A percentile compares a stretch with the other conserved stretches of the same genome.
Conservation (phyloP, 371 early-diverging fungal genomes). For the Chytridiales sp. region DNA sequence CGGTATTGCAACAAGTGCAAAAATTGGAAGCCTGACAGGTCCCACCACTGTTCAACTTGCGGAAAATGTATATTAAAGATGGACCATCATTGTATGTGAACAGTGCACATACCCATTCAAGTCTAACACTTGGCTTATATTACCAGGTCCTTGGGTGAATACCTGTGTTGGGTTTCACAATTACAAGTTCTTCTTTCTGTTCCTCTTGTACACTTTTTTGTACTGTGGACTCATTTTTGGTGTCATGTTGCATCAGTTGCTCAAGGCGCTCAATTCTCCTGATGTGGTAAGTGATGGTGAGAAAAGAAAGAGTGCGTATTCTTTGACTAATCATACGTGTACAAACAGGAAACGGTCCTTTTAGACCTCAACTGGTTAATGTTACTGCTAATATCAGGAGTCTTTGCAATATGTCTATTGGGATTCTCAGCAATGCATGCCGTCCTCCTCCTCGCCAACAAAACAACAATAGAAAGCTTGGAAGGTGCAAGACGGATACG, state of each 20-base stretch:
- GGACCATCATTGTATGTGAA: slow-evolving; percentile 41
- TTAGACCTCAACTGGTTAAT: slow-evolving; percentile 32
- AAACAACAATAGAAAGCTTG: slow-evolving; percentile 67
- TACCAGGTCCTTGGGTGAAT: slow-evolving; percentile 57
- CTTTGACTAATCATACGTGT: not conserved
- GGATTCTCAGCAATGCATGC: slow-evolving; percentile 61
- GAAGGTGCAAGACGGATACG: slow-evolving; percentile 45
- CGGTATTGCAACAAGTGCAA: slow-evolving; percentile 66
- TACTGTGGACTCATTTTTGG: slow-evolving; percentile 14
- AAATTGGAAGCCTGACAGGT: slow-evolving; percentile 61
- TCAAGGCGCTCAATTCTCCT: slow-evolving; percentile 7
- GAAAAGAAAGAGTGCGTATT: too few relatives aligned
- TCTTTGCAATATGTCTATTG: slow-evolving; percentile 61
- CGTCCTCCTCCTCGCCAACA: slow-evolving; percentile 55
- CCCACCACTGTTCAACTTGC: slow-evolving; percentile 68
- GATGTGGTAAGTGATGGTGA: slow-evolving; percentile 1
- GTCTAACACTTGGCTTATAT: not conserved
- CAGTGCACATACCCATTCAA: slow-evolving; percentile 5
- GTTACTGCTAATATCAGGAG: slow-evolving; percentile 52
- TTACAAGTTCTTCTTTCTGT: slow-evolving; percentile 61
- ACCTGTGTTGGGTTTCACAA: slow-evolving; percentile 72
- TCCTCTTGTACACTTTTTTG: slow-evolving; percentile 22
- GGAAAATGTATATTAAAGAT: slow-evolving; percentile 63
- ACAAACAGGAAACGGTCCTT: slow-evolving; percentile 1
- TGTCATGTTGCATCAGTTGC: slow-evolving; percentile 8